Evolutionary conservation across 805 yeast genomes (phyloP), one percentile per base, ranked within the genome.

Genomic region (Pichia exigua): DNA sequence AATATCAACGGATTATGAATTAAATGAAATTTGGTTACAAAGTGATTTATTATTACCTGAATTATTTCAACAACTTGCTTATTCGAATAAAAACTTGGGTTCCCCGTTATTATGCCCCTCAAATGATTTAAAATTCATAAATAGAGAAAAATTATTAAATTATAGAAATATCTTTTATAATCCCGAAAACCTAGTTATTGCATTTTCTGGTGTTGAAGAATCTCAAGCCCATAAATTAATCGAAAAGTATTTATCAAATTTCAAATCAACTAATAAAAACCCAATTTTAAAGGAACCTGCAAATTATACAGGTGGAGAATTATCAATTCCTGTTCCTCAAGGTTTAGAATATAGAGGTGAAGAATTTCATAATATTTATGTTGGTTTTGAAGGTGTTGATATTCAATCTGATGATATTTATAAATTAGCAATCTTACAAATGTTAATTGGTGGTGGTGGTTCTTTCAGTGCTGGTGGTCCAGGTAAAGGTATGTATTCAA

Each of bases 401-500:
- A 83, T 90, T 32, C 78, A 81, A 48, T 83, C 86, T 63, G 88
- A 87, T 20, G 97, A 94, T 60, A 81, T 91, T 44, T 94, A 94
- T 62, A 95, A 96, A 1, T 72, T 90, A 41, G 97, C 98, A 2
- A 82, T 90, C 1, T 73, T 94, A 52, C 98, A 94, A 65, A 88
- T 91, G 54, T 73, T 92, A 22, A 72, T 94, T 15, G 99, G 99
- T 43, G 97, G 98, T 39, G 99, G 98, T 52, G 95, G 97, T 6
- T 90, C 98, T 1, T 94, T 94, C 64, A 84, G 95, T 20, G 98
- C 99, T 11, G 99, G 99, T 58, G 99, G 99, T 0, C 99, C 99
- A 18, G 99, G 99, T 49, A 94, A 94, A 68, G 99, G 99, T 4
- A 91, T 94, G 98, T 94, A 90, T 66, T 88, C 97, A 4, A 77